phyloP scores from a whole-genome alignment of 441 rosid species.

The Rhodomyrtus psidioides region DNA sequence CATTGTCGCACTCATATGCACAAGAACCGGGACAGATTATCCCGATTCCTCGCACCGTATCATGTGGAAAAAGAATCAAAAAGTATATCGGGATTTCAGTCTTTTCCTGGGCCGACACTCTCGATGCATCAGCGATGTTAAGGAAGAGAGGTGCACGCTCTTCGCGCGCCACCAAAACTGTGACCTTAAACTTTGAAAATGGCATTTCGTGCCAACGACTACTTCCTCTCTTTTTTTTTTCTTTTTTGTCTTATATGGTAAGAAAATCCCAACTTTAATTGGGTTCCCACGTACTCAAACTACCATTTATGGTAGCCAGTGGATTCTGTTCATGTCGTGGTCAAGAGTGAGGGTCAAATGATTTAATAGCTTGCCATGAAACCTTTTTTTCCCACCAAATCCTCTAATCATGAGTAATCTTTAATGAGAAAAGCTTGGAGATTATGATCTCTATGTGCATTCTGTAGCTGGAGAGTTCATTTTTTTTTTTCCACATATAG shows the following conservation, averaged over 20 bases:
- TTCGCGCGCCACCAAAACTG: background rate
- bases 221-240: too few relatives aligned
- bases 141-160: background rate
- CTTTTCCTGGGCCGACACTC: background rate
- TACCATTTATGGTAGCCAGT: too few relatives aligned
- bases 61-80: background rate
- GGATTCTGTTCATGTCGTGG: too few relatives aligned
- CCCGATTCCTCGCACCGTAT: background rate
- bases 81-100: too few relatives aligned
- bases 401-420: background rate
- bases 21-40: background rate
- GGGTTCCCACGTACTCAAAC: background rate
- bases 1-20: background rate
- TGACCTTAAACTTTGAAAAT: too few relatives aligned
- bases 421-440: background rate
- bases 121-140: background rate
- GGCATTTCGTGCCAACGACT: background rate
- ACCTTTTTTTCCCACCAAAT: too few relatives aligned
- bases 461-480: background rate
- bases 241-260: background rate
- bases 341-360: too few relatives aligned
- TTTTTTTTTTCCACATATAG: background rate
- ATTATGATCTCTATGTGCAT: background rate
- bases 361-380: too few relatives aligned
- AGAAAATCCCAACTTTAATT: background rate